Percentiles rank a stretch among this genome's conserved stretches.
Conservation (phyloP, 768 basidiomycete genomes). For the Cyclocybe aegerita region DNA sequence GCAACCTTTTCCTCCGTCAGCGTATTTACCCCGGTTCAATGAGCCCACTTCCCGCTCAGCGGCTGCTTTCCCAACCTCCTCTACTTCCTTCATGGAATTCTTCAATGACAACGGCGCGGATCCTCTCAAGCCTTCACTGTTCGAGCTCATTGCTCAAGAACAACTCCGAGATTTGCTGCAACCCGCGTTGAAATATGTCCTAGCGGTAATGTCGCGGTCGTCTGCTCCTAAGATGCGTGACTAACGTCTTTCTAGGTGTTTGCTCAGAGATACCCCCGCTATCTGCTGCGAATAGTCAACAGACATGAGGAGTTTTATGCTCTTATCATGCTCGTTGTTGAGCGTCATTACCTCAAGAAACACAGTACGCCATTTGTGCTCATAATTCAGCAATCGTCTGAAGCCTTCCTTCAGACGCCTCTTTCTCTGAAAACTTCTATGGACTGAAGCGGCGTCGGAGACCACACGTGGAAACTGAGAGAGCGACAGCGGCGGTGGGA, state of each 20-base stretch:
- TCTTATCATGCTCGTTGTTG: constrained; percentile 82
- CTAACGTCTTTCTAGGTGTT: constrained; percentile 63
- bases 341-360: constrained; percentile 85
- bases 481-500: constrained; percentile 66
- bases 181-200: constrained; percentile 91
- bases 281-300: constrained; percentile 88
- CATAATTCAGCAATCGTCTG: background rate
- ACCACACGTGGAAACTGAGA: constrained; percentile 69
- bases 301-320: constrained; percentile 97
- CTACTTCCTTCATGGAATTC: constrained; percentile 62
- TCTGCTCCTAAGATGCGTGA: background rate
- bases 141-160: constrained; percentile 92
- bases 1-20: too few relatives aligned
- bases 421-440: constrained; percentile 96
- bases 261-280: constrained; percentile 91
- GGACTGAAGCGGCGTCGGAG: constrained; percentile 79
- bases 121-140: constrained; percentile 77
- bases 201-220: constrained; percentile 60
- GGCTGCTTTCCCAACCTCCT: background rate
- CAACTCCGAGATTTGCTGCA: constrained; percentile 90
- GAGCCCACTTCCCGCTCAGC: background rate
- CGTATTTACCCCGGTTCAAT: background rate
- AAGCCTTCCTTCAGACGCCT: constrained; percentile 60
- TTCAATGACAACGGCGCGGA: constrained; percentile 76
- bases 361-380: constrained; percentile 57